Base-by-base conservation (phyloP, 257 asterid genomes). In the Solanum rostratum region DNA sequence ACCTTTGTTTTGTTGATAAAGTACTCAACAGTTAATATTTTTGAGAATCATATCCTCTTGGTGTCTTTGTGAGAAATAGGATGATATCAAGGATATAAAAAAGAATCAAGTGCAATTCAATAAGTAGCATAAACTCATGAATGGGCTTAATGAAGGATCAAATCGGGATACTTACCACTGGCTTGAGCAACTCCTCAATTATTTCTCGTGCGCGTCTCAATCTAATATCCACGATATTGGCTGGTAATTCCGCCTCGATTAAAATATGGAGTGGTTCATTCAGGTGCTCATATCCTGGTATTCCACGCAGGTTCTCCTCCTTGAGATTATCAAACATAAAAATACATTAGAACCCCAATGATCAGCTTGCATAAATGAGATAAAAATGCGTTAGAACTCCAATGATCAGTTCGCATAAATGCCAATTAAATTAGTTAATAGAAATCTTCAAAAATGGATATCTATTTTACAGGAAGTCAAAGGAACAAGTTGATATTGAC, bases 261-360 rank as follows among this genome's bases (percentile, higher is more conserved):
- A 95, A 87, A 84, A 95, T 93, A 87, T 95, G 97, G 82, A 95
- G 95, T 68, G 91, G 97, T 88, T 95, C 99, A 82, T 91, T 92
- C 70, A 95, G 98, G 90, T 95, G 99, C 89, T 95, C 99, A 81
- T 95, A 95, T 37, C 99, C 99, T n/a, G 97, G 99, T 80, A 98
- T 90, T 52, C 98, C 99, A 57, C 94, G 89, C 55, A 95, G 91
- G 89, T 92, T 95, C 88, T 94, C 99, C 90, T 95, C 98, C 99
- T 95, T 86, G 52, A 85, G 87, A 86, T 87, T 80, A 86, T 85
- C 62, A 86, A 54, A 69, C 50, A 62, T 50, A 54, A 53, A 60
- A 30, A 60, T 29, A 78, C 16, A 50, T 74, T 63, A 78, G 68
- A 85, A 78, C 30, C 52, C 45, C 57, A 46, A 33, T 16, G 43